A percentile compares a stretch with the other conserved stretches of the same genome.
Conservation (phyloP, 768 basidiomycete genomes). For the Rhodotorula taiwanensis region DNA sequence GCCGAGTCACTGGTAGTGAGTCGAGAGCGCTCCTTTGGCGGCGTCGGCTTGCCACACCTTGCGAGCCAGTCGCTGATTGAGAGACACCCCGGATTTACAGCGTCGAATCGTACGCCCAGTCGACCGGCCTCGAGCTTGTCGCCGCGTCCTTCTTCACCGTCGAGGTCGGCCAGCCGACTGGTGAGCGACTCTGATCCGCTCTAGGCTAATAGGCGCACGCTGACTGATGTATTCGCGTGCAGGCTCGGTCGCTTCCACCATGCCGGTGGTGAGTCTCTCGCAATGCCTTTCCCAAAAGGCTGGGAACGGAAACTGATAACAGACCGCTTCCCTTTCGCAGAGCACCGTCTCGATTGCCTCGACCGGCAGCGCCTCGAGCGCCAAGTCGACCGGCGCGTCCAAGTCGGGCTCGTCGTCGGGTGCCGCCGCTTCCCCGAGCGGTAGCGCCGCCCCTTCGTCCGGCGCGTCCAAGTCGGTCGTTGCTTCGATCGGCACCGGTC, state of each 20-base stretch:
- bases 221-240: background rate
- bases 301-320: too few relatives aligned
- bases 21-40: background rate
- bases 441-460: background rate
- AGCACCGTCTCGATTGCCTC: constrained; percentile 25
- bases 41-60: too few relatives aligned
- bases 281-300: too few relatives aligned
- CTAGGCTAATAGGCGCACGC: background rate
- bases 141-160: constrained; percentile 36
- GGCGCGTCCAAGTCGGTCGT: constrained; percentile 2
- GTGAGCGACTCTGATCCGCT: background rate
- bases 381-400: background rate
- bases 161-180: constrained; percentile 22
- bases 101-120: constrained; percentile 23
- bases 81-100: background rate
- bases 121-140: constrained; percentile 28
- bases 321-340: background rate
- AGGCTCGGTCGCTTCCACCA: constrained; percentile 26
- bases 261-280: constrained; percentile 18
- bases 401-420: background rate
- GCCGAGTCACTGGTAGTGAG: constrained; percentile 26
- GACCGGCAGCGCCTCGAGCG: background rate
- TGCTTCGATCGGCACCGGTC: constrained; percentile 7
- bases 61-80: too few relatives aligned
- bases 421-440: background rate